Conservation (phyloP, 1,139 yeast species). For the Blastobotrys capitulatus region DNA sequence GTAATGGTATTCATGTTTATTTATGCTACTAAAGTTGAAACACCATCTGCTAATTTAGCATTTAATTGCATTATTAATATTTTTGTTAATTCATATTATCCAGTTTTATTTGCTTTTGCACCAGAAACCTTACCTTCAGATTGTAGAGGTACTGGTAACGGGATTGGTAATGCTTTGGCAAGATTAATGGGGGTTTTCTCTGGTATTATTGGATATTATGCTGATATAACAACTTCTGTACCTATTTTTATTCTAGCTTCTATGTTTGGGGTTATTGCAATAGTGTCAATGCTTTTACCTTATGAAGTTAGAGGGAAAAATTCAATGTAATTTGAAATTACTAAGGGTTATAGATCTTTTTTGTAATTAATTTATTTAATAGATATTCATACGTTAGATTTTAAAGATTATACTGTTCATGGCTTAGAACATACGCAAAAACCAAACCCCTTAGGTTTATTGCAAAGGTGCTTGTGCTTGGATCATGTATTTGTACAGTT, state of each 20-base stretch:
- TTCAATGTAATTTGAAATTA: constrained; percentile 21
- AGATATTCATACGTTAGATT: too few relatives aligned
- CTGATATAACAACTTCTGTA: constrained; percentile 39
- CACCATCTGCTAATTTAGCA: constrained; percentile 47
- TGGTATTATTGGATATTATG: constrained; percentile 48
- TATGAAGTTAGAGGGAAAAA: constrained; percentile 35
- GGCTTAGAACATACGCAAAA: too few relatives aligned
- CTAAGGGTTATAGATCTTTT: too few relatives aligned
- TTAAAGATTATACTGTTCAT: too few relatives aligned
- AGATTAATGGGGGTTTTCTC: constrained; percentile 46
- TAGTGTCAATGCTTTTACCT: constrained; percentile 43
- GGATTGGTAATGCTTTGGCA: constrained; percentile 43
- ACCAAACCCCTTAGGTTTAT: too few relatives aligned
- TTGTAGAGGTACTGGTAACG: constrained; percentile 53
- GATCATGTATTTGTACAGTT: too few relatives aligned
- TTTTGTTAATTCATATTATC: constrained; percentile 48
- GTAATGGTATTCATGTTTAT: constrained; percentile 58
- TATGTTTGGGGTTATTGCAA: constrained; percentile 41
- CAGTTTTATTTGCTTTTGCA: constrained; percentile 51
- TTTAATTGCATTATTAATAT: constrained; percentile 48
- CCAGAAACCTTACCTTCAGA: constrained; percentile 43
- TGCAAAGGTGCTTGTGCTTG: too few relatives aligned
- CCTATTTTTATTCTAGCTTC: constrained; percentile 61
- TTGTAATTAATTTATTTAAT: too few relatives aligned
- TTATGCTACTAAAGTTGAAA: constrained; percentile 47